Evolutionary conservation across 2,329 filamentous ascomycete genomes (phyloP).

Genomic region (Trichoderma brevicompactum): DNA sequence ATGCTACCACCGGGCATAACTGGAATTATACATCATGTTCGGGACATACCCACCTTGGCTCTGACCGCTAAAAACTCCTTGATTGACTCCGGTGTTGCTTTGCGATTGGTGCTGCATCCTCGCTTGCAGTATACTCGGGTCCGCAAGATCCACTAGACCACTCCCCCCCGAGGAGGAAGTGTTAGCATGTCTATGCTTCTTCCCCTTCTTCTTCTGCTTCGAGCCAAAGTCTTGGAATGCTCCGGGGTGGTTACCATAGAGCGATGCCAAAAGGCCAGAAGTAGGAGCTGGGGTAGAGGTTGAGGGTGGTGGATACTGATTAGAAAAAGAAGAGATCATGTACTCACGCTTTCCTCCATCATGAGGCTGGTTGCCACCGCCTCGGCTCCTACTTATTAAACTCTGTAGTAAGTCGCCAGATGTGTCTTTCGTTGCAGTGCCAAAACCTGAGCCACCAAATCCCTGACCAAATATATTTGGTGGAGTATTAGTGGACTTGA

Average conservation of each 20-base stretch:
- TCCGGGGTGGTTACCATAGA: constrained; percentile 85
- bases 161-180: constrained; percentile 99
- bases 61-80: constrained; percentile 87
- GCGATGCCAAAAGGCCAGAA: constrained; percentile 87
- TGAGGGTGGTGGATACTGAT: constrained; percentile 81
- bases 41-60: constrained; percentile 94
- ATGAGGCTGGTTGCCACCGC: constrained; percentile 71
- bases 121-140: constrained; percentile 99
- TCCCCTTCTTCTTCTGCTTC: constrained; percentile 99
- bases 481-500: constrained; percentile 93
- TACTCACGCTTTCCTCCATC: constrained; percentile 98
- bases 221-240: constrained; percentile 88
- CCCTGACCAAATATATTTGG: constrained; percentile 94
- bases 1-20: constrained; percentile 69
- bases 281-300: constrained; percentile 84
- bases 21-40: constrained; percentile 79
- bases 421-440: constrained; percentile 70
- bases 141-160: constrained; percentile 99
- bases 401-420: constrained; percentile 73
- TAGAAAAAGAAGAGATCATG: constrained; percentile 89
- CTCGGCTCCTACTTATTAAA: constrained; percentile 72
- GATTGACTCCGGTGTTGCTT: constrained; percentile 81
- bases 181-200: constrained; percentile 99
- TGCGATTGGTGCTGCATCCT: constrained; percentile 89
- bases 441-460: constrained; percentile 76